Conservation (phyloP, 169 alveolate genomes). For the Eimeria tenella region DNA sequence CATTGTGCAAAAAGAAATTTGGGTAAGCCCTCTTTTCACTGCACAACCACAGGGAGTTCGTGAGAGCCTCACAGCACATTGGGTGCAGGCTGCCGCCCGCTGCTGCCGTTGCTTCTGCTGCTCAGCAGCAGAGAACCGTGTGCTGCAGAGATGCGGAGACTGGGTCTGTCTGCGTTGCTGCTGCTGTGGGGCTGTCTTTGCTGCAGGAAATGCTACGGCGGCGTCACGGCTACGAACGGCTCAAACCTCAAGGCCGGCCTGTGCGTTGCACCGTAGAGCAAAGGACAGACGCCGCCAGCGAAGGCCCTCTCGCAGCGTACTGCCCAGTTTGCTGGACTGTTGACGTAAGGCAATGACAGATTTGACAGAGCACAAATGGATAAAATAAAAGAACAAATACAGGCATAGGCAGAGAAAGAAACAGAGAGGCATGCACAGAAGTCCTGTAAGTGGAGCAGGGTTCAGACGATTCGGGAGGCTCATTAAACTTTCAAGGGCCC, state of each 20-base stretch:
- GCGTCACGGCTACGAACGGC: conserved; percentile 65
- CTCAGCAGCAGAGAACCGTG: background rate
- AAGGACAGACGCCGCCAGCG: background rate
- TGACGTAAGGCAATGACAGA: conserved; percentile 31
- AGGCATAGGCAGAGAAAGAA: background rate
- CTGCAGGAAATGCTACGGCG: conserved; percentile 51
- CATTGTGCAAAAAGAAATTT: conserved; percentile 33
- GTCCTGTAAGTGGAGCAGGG: background rate
- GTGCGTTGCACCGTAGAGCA: conserved; percentile 48
- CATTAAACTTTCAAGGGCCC: background rate
- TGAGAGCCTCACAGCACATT: no score
- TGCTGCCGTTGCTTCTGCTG: background rate
- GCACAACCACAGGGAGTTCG: no score
- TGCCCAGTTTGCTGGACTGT: conserved; percentile 60
- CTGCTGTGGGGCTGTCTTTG: background rate
- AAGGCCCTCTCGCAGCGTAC: conserved; percentile 7
- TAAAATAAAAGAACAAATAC: no score
- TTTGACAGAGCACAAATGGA: no score
- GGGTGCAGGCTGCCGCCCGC: background rate
- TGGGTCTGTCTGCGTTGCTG: background rate
- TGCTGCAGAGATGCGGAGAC: background rate
- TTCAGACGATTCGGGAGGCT: no score
- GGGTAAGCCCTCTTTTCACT: background rate
- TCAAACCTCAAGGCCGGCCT: conserved; percentile 44
- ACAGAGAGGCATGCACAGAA: background rate